Evolutionary conservation across 2,329 filamentous ascomycete genomes (phyloP).

Genomic region (Trichoderma afroharzianum): DNA sequence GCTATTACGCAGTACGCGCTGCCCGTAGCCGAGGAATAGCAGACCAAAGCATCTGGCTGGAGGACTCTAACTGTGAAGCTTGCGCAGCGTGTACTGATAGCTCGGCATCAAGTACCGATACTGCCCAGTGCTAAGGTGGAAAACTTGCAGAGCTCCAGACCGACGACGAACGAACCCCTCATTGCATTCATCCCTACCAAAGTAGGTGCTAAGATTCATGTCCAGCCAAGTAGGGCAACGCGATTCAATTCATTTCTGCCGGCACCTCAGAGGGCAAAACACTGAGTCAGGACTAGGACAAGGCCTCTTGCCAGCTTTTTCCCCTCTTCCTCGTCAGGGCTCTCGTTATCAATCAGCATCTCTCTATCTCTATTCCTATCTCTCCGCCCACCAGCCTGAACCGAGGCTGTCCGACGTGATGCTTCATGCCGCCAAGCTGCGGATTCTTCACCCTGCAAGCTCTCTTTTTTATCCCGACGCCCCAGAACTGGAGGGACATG

Average conservation of each 20-base stretch:
- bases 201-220: not conserved
- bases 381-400: not conserved
- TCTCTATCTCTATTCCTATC: not conserved
- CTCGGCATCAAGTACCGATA: not conserved
- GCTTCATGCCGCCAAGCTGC: not conserved
- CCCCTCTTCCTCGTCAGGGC: not conserved
- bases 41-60: not conserved
- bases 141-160: not conserved
- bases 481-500: not conserved
- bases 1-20: not conserved
- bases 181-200: not conserved
- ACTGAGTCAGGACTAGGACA: not conserved
- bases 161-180: slow-evolving; percentile 1
- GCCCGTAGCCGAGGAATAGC: not conserved
- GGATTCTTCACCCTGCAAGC: not conserved
- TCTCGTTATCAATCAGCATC: not conserved
- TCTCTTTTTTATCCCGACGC: not conserved
- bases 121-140: not conserved
- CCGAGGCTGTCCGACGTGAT: not conserved
- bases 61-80: not conserved
- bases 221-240: not conserved
- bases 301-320: not conserved
- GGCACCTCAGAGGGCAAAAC: not conserved
- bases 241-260: not conserved
- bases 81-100: not conserved